Evolutionary conservation across 257 asterid genomes (phyloP), one percentile per base, ranked within the genome.

Genomic region (Asclepias syriaca): DNA sequence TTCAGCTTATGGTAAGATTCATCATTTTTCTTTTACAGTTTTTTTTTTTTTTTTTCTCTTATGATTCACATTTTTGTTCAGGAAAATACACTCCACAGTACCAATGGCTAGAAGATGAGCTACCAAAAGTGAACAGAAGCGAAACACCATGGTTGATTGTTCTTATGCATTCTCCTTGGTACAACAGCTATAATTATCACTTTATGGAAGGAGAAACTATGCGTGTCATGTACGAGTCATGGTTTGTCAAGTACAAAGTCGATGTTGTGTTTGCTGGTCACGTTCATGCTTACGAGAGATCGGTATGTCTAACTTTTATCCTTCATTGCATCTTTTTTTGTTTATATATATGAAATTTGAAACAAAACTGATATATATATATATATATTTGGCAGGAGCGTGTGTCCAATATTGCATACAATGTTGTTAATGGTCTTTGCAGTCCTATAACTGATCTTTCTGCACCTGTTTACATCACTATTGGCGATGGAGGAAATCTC

Each of bases 181-280:
- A 94, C 84, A 91, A 94, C 78, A 94, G 98, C 90, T 85, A 91
- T 82, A 74, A 72, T 50, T 85, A 87, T 77, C 97, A 91, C 87
- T 88, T 69, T 61, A 84, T 94, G 95, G 99, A 94, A 85, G 99
- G 97, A n/a, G 99, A 94, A 81, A 83, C 88, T 68, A 91, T 94
- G 97, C 82, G 99, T 78, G 97, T 91, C 49, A 84, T 88, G 95
- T 94, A 29, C 10, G 97, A 91, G 77, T 78, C 85, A 0, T 89
- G 90, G 96, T 83, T 94, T 51, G 95, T 94, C 13, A 2, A 87
- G 82, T 66, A 87, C 87, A 89, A 89, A 78, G 99, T 94, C 51
- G 99, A 94, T 65, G 63, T 94, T 27, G 97, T 94, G 27, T 89
- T 89, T 73, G 83, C 99, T 2, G 99, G 99, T 71, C 99, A 91